Evolutionary conservation across 75 land plant genomes (phyloP).

Genomic region (Larix kaempferi): DNA sequence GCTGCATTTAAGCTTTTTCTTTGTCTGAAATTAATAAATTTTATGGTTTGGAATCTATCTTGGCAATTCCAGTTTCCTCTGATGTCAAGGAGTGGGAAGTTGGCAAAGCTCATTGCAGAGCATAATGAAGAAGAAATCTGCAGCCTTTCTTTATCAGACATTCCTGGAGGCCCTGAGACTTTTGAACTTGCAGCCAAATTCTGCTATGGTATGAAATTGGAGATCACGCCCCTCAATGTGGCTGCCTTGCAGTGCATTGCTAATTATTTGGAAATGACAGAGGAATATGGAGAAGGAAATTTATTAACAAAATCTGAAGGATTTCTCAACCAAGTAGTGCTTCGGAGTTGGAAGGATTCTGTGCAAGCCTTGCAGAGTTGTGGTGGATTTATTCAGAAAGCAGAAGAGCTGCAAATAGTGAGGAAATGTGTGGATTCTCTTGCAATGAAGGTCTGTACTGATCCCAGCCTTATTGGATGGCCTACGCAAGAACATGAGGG

Average conservation of each 20-base stretch:
- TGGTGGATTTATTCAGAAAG: slow-evolving; percentile 11
- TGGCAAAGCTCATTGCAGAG: slow-evolving; percentile 50
- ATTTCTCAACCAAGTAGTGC: slow-evolving; percentile 21
- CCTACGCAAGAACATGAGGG: slow-evolving; percentile 8
- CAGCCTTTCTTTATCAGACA: slow-evolving; percentile 11
- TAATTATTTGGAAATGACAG: slow-evolving; percentile 30
- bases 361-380: slow-evolving; percentile 21
- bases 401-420: slow-evolving; percentile 24
- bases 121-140: background rate
- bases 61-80: slow-evolving; percentile 67
- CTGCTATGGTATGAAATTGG: slow-evolving; percentile 27
- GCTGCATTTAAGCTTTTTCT: slow-evolving; percentile 3
- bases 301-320: slow-evolving; percentile 16
- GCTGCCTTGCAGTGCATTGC: slow-evolving; percentile 26
- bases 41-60: background rate
- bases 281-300: slow-evolving; percentile 30
- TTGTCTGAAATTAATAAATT: background rate
- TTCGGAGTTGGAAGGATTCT: slow-evolving; percentile 25
- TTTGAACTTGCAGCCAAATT: slow-evolving; percentile 36
- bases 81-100: slow-evolving; percentile 66
- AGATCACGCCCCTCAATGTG: slow-evolving; percentile 24
- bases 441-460: slow-evolving; percentile 22
- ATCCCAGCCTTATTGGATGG: slow-evolving; percentile 21
- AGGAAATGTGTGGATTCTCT: slow-evolving; percentile 26
- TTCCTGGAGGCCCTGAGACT: slow-evolving; percentile 25